Evolutionary conservation across 2,329 filamentous ascomycete genomes (phyloP).

Genomic region (Torrubiella hemipterigena): DNA sequence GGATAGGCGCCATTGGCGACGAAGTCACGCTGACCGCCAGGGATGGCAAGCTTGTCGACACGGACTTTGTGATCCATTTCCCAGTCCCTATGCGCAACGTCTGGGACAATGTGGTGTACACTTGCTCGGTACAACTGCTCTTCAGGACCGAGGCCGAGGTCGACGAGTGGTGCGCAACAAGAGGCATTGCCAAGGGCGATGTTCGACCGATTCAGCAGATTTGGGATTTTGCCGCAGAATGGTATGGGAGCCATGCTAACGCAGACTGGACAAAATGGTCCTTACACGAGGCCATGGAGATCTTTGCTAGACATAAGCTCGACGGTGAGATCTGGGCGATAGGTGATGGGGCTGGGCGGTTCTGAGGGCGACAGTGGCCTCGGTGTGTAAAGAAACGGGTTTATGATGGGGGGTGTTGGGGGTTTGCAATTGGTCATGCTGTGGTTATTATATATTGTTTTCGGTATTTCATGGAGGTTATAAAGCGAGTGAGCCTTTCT

Average conservation of each 20-base stretch:
- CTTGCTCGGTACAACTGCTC: conserved; percentile 1
- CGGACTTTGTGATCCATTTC: conserved; percentile 1
- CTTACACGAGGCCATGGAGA: background rate
- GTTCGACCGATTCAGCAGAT: background rate
- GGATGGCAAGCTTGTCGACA: background rate
- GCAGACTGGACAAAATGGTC: conserved; percentile 1
- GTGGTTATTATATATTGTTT: no score
- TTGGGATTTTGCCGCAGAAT: conserved; percentile 1
- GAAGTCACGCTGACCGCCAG: background rate
- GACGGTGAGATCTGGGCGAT: background rate
- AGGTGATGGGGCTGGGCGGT: background rate
- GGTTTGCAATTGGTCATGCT: no score
- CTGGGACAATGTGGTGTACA: conserved; percentile 1
- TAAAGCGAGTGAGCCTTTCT: no score
- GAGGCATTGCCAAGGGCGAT: conserved; percentile 1
- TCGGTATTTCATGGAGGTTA: no score
- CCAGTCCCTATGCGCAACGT: background rate
- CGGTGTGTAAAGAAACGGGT: no score
- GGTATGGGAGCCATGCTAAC: conserved; percentile 1
- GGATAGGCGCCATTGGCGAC: conserved; percentile 1
- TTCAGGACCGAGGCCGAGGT: conserved; percentile 1
- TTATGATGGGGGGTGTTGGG: no score
- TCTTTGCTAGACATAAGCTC: background rate
- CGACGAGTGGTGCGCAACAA: background rate
- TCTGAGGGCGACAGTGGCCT: no score